phyloP scores from a whole-genome alignment of 495 filamentous ascomycete species.

The Penicillium simplicissimum region DNA sequence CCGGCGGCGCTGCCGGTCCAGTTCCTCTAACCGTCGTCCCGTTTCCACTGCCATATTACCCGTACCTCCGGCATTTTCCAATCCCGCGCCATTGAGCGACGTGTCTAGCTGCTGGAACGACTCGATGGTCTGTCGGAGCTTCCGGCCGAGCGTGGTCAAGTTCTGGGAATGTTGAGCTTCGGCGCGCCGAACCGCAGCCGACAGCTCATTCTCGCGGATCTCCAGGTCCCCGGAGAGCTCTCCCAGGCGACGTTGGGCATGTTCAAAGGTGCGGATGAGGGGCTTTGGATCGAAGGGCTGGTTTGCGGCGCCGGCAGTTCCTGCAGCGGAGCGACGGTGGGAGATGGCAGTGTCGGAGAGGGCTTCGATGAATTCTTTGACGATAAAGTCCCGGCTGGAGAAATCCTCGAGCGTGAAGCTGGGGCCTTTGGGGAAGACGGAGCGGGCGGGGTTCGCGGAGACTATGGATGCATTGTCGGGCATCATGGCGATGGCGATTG shows the following conservation, averaged over 20 bases:
- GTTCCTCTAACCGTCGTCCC: conserved; percentile 86
- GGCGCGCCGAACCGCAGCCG: conserved; percentile 83
- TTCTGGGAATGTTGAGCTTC: conserved; percentile 91
- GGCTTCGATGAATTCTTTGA: conserved; percentile 93
- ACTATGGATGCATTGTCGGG: conserved; percentile 44
- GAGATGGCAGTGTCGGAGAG: conserved; percentile 84
- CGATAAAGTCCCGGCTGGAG: conserved; percentile 86
- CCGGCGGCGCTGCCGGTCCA: conserved; percentile 86
- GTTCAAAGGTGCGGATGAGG: conserved; percentile 91
- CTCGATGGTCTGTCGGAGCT: conserved; percentile 86
- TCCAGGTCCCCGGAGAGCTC: conserved; percentile 85
- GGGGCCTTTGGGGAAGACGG: conserved; percentile 75
- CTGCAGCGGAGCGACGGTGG: conserved; percentile 65
- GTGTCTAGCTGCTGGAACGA: conserved; percentile 87
- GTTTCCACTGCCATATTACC: conserved; percentile 94
- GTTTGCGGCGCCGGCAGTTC: conserved; percentile 50
- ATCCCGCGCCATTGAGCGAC: conserved; percentile 58
- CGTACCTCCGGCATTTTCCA: conserved; percentile 73
- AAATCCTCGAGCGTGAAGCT: conserved; percentile 87
- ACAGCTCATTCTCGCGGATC: conserved; percentile 82
- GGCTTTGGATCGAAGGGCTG: conserved; percentile 96
- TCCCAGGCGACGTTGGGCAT: conserved; percentile 75
- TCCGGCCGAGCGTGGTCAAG: conserved; percentile 76
- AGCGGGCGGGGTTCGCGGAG: conserved; percentile 47
- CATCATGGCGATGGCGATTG: conserved; percentile 28